phyloP scores from a whole-genome alignment of 805 yeast genomes.

The Candida fluviatilis region DNA sequence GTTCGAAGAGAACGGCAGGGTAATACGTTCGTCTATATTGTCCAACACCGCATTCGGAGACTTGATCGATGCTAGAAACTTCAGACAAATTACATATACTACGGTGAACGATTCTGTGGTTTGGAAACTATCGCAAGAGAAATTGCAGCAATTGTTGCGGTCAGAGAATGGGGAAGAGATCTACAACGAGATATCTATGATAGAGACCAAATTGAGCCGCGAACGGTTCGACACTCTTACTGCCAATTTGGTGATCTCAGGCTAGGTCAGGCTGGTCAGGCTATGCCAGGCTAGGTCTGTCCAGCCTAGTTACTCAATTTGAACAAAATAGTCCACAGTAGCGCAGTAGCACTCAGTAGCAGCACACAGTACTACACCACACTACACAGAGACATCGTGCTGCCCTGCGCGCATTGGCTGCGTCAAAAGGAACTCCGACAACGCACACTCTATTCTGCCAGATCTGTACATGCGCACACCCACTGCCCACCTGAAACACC shows the following conservation, averaged over 20 bases:
- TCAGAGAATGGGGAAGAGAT: constrained; percentile 44
- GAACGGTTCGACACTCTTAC: constrained; percentile 73
- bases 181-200: constrained; percentile 59
- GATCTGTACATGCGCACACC: no score
- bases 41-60: constrained; percentile 80
- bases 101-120: constrained; percentile 61
- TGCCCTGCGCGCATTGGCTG: no score
- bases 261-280: no score
- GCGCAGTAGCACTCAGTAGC: no score
- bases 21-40: constrained; percentile 44
- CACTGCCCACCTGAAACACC: no score
- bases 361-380: no score
- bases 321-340: no score
- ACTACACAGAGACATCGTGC: no score
- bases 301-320: no score
- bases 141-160: constrained; percentile 43
- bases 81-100: constrained; percentile 43
- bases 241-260: constrained; percentile 68
- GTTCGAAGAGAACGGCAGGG: constrained; percentile 36
- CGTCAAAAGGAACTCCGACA: no score
- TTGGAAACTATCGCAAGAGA: constrained; percentile 58
- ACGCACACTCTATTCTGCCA: no score
- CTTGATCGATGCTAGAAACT: constrained; percentile 27
- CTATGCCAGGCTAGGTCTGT: no score
- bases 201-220: constrained; percentile 59